Evolutionary conservation across 2,329 filamentous ascomycete species (phyloP), one percentile per base, ranked within the genome.

Genomic region (Colletotrichum graminicola): DNA sequence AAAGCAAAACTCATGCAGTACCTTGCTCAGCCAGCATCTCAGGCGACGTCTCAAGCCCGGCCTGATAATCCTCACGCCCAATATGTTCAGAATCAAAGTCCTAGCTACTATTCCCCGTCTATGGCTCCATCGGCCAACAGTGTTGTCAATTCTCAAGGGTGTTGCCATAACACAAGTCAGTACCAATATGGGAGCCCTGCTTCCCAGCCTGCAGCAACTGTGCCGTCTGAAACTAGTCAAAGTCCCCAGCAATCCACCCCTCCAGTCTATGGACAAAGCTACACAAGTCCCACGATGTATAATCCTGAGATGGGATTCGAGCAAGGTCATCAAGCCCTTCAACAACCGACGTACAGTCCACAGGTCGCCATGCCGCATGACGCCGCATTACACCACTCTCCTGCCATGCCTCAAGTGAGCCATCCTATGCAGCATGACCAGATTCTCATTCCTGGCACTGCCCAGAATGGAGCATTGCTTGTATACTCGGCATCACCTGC

Each of bases 1-100:
- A 23, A 18, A 16, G 39, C 43, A 12, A 69, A 41, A 26, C 1
- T 69, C 18, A 60, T 62, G 0, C 62, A 69, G 12, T 66, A 66
- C 29, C 54, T 69, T 16, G 23, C 29, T 3, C 67, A 69, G 7
- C 14, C 39, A 4, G 36, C 47, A 8, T 23, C 23, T 10, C 54
- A 54, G 11, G 5, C 39, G 4, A 29, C 47, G 10, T 23, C 32
- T 10, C 54, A 60, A n/a, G 32, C 14, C 7, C 29, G 14, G 5
- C 62, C 63, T 6, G 6, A 3, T 29, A 23, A 32, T 5, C 34
- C 36, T 10, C 43, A 41, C 14, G 11, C 45, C 5, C 36, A 59
- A n/a, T n/a, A 39, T n/a, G 18, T 14, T 14, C 23, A 45, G 34
- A 55, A 21, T 26, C 21, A 23, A 32, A 32, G 18, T 11, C 3